Evolutionary conservation across 192 early-diverging fungal genomes (phyloP), one percentile per base, ranked within the genome.

Genomic region (Lobosporangium transversale): DNA sequence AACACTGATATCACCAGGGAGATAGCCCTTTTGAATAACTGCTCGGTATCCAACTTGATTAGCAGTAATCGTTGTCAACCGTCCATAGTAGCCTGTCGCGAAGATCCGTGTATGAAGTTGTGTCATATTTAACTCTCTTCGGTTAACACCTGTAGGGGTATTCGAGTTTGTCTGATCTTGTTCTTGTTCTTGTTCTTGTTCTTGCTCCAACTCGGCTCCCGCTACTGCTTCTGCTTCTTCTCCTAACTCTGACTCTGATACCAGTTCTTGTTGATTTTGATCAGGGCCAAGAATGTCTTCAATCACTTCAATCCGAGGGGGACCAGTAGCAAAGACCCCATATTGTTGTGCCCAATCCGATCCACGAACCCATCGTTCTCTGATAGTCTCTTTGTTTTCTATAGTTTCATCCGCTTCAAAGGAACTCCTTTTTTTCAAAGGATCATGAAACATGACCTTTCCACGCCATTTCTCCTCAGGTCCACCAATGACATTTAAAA

Each of bases 401-500:
- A 24, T 29, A 2, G 2, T 0, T 3, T 31, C 35, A 40, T 54
- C 40, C n/a, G n/a, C n/a, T n/a, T n/a, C n/a, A n/a, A n/a, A n/a
- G n/a, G n/a, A n/a, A 42, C 18, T 14, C 30, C 23, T 31, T 20
- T 52, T 42, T n/a, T 75, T 44, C 26, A 40, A 51, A 11, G 70
- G 70, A 31, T 75, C 71, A 31, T 75, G 71, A 42, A 75, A 60
- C 50, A 75, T 59, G 15, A 61, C 63, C 2, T 52, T 20, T 3
- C 71, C 71, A 20, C 71, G 56, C 71, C 71, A 75, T n/a, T 75
- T 42, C 30, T 86, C 85, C 26, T 68, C 62, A 3, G 74, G 53
- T 11, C 85, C 85, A 2, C 80, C 85, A 27, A 83, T 78, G 15
- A 82, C 57, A 9, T 36, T 48, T 20, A 86, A 42, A 37, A 86